Conservation (phyloP, 257 asterid species). For the Solanum dulcamara region DNA sequence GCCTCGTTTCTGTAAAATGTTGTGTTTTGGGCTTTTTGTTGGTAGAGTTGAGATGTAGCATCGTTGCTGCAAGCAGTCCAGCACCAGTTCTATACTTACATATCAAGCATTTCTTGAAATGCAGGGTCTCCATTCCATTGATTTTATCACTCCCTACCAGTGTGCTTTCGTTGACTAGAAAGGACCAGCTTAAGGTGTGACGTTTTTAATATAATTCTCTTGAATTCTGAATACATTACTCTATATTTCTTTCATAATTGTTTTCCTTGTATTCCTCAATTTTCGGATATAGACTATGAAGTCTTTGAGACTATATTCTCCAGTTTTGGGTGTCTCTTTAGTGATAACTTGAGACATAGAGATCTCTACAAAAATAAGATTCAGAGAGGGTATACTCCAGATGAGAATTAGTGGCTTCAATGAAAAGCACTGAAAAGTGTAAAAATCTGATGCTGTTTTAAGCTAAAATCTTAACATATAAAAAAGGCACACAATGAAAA, state of each 20-base stretch:
- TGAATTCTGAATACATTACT: not conserved
- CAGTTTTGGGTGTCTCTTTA: not conserved
- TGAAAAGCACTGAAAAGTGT: not conserved
- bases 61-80: not conserved
- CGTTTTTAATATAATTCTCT: not conserved
- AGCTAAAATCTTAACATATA: not conserved
- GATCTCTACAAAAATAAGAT: not conserved
- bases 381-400: not conserved
- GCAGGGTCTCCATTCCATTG: conserved; percentile 76
- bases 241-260: not conserved
- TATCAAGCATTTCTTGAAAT: conserved; percentile 12
- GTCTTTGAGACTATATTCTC: not conserved
- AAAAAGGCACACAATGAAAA: not conserved
- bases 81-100: not conserved
- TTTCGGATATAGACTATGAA: not conserved
- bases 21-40: not conserved
- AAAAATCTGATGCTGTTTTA: not conserved
- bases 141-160: conserved; percentile 76
- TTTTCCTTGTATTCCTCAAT: not conserved
- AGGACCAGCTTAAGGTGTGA: conserved; percentile 79
- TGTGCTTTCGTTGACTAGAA: conserved; percentile 64
- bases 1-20: not conserved
- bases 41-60: not conserved
- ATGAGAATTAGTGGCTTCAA: not conserved
- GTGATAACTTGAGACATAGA: not conserved